These are phyloP conservation scores for Suhomyces maxii DNA, from an alignment of 1,139 yeast species.

Conservation along the genomic window DNA sequence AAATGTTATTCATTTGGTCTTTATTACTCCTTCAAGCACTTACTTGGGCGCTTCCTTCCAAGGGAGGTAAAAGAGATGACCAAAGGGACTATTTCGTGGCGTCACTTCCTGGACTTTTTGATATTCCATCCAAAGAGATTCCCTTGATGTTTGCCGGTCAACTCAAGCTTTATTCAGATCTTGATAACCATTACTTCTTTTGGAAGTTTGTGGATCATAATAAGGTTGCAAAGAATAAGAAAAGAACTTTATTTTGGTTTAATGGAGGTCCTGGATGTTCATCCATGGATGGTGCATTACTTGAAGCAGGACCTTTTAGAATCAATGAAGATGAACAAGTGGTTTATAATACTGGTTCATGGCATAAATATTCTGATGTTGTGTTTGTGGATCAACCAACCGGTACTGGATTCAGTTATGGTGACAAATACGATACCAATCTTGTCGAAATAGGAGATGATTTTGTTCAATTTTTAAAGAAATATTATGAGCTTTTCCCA, in stretches of 20 bases:
- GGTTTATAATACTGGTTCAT: constrained; percentile 68
- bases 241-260: constrained; percentile 73
- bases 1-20: constrained; percentile 1
- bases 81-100: constrained; percentile 35
- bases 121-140: constrained; percentile 29
- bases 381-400: constrained; percentile 93
- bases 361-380: constrained; percentile 80
- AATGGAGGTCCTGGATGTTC: constrained; percentile 99
- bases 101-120: constrained; percentile 41
- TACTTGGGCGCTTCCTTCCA: constrained; percentile 25
- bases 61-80: constrained; percentile 14
- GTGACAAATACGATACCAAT: constrained; percentile 56
- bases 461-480: constrained; percentile 63
- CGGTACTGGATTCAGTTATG: constrained; percentile 86
- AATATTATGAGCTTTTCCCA: constrained; percentile 73
- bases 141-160: constrained; percentile 76
- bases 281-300: constrained; percentile 93
- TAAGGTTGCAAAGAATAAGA: constrained; percentile 28
- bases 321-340: constrained; percentile 48
- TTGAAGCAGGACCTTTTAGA: constrained; percentile 91
- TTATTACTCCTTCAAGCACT: constrained; percentile 8
- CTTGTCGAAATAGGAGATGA: constrained; percentile 59
- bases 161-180: constrained; percentile 52
- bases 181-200: constrained; percentile 69
- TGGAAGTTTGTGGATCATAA: constrained; percentile 60